Evolutionary conservation across 805 yeast species (phyloP), one percentile per base, ranked within the genome.

Genomic region (Yarrowia sp.): DNA sequence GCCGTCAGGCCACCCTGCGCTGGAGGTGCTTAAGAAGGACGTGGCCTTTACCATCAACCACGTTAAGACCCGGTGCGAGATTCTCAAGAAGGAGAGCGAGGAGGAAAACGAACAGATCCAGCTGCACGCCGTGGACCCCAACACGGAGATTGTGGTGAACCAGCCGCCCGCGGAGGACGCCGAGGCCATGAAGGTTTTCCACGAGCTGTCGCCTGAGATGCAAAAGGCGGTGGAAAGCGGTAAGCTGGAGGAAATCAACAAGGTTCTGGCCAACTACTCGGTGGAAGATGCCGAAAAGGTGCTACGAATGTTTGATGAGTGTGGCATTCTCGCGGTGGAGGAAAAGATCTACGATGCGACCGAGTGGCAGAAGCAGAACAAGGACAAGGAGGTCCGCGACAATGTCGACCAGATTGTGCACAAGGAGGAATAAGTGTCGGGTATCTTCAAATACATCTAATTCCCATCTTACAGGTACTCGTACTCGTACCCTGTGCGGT

Each of bases 41-140:
- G 91, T 90, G 33, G 81, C 83, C 14, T 82, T 82, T 64, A 93
- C 97, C 9, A 84, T 81, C 70, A 78, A 80, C 17, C 99, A 95
- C 75, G 89, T 95, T 68, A 82, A 82, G 67, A 76, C 74, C 24
- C 83, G 99, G 73, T 91, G 96, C 73, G 81, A 85, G 71, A 80
- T 95, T 65, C 75, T 80, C 51, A 75, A 79, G 59, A 90, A 89
- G 70, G 79, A 79, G 40, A 76, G 71, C 9, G 81, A 73, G 36
- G 69, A 68, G 41, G 75, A 69, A 24, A 69, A 67, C 21, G 76
- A 68, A 46, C 85, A 88, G 67, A 92, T 93, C 69, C 99, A 93
- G 77, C 80, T 93, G 72, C 89, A 89, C 72, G 85, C 97, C 0
- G 82, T 92, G 66, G 98, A 93, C 75, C 96, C 95, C 44, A 82